phyloP scores from a whole-genome alignment of 2,329 filamentous ascomycete genomes.

The Colletotrichum sojae region DNA sequence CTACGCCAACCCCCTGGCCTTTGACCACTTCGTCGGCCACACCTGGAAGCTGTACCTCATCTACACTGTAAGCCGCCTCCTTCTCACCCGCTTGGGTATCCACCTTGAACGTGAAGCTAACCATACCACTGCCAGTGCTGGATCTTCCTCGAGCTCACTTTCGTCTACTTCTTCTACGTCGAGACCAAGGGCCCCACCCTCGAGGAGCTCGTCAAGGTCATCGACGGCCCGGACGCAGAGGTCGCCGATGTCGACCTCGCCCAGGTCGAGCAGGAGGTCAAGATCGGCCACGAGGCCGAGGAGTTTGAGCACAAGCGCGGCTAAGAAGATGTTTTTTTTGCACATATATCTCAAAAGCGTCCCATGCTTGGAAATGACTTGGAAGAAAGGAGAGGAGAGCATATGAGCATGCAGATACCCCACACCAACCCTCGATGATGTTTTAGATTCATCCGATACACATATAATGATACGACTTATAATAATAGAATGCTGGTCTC shows the following conservation, averaged over 20 bases:
- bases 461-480: constrained; percentile 23
- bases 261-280: constrained; percentile 60
- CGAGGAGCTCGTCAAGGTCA: constrained; percentile 77
- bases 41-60: constrained; percentile 71
- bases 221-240: constrained; percentile 71
- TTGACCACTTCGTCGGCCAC: constrained; percentile 59
- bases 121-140: constrained; percentile 50
- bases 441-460: constrained; percentile 17
- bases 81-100: too few relatives aligned
- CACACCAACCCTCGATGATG: constrained; percentile 3
- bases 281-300: constrained; percentile 37
- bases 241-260: constrained; percentile 62
- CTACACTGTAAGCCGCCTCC: constrained; percentile 62
- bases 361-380: background rate
- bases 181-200: constrained; percentile 76
- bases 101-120: background rate
- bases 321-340: background rate
- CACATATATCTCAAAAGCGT: background rate
- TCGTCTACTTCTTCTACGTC: constrained; percentile 70
- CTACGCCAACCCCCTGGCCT: constrained; percentile 69
- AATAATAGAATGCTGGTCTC: background rate
- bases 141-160: constrained; percentile 68
- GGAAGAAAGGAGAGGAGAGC: background rate
- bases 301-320: constrained; percentile 39
- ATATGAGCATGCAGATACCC: constrained; percentile 36